A percentile compares a stretch with the other conserved stretches of the same genome.
phyloP scores from a whole-genome alignment of 176 grass and related monocot genomes.

The Luzula sylvatica region DNA sequence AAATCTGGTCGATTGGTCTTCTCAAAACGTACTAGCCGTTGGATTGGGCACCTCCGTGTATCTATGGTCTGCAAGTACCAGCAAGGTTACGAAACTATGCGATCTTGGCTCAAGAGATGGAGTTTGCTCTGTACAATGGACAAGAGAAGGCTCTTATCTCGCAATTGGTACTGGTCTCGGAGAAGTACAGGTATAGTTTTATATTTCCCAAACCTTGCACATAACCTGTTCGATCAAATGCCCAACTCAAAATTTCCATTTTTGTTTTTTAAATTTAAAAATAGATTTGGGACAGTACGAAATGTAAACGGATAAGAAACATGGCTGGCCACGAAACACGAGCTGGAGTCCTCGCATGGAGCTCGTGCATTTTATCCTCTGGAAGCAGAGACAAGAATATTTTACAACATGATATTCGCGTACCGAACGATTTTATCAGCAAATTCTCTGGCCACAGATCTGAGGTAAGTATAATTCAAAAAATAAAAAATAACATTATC shows the following conservation, averaged over 20 bases:
- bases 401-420: slow-evolving; percentile 77
- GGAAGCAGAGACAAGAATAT: slow-evolving; percentile 96
- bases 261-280: not conserved
- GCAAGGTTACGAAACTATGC: slow-evolving; percentile 96
- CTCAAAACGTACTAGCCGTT: slow-evolving; percentile 84
- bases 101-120: slow-evolving; percentile 72
- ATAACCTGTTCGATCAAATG: slow-evolving; percentile 3
- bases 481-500: not conserved
- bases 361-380: slow-evolving; percentile 83
- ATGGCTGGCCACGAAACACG: slow-evolving; percentile 84
- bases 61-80: slow-evolving; percentile 85
- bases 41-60: slow-evolving; percentile 86
- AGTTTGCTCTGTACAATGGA: slow-evolving; percentile 91
- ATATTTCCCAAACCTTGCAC: not conserved
- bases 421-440: slow-evolving; percentile 65
- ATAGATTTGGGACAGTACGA: slow-evolving; percentile 93
- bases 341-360: slow-evolving; percentile 74
- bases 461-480: slow-evolving; percentile 36
- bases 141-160: slow-evolving; percentile 80
- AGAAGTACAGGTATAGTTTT: slow-evolving; percentile 67
- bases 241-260: not conserved
- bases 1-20: slow-evolving; percentile 95
- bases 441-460: slow-evolving; percentile 77
- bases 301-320: slow-evolving; percentile 74
- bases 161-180: slow-evolving; percentile 82